Conservation (phyloP, 2,329 filamentous ascomycete genomes). For the Zymoseptoria brevis region DNA sequence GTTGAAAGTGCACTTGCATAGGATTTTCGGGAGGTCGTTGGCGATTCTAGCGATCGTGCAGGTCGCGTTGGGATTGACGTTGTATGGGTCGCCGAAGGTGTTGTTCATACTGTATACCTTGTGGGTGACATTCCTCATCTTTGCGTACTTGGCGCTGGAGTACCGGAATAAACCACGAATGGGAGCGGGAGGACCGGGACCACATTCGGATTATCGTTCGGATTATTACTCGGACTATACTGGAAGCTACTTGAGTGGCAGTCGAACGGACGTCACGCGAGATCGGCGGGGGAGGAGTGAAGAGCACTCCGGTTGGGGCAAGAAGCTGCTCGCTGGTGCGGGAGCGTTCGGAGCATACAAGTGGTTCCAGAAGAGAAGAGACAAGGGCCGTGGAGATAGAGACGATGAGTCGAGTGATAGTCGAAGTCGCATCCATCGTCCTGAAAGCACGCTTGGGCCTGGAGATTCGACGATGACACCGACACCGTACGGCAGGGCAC, state of each 20-base stretch:
- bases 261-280: slow-evolving; percentile 47
- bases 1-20: slow-evolving; percentile 57
- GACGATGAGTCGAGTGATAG: slow-evolving; percentile 1
- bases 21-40: slow-evolving; percentile 74
- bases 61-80: slow-evolving; percentile 76
- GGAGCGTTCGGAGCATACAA: slow-evolving; percentile 52
- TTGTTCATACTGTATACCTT: slow-evolving; percentile 81
- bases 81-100: slow-evolving; percentile 82
- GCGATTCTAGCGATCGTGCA: slow-evolving; percentile 78
- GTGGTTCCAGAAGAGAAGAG: slow-evolving; percentile 42
- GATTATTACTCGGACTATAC: slow-evolving; percentile 24
- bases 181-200: slow-evolving; percentile 22
- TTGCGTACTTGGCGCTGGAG: slow-evolving; percentile 72
- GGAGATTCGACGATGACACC: slow-evolving; percentile 3
- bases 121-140: slow-evolving; percentile 63
- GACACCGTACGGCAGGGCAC: neutral
- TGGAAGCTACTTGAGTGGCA: slow-evolving; percentile 36
- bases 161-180: slow-evolving; percentile 41
- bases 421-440: slow-evolving; percentile 1
- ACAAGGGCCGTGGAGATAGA: slow-evolving; percentile 23
- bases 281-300: slow-evolving; percentile 16
- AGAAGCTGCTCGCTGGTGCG: slow-evolving; percentile 45
- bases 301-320: slow-evolving; percentile 27
- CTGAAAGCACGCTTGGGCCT: slow-evolving; percentile 12
- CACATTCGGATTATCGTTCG: slow-evolving; percentile 10